Evolutionary conservation across 495 filamentous ascomycete genomes (phyloP).

Genomic region (Aspergillus diversus): DNA sequence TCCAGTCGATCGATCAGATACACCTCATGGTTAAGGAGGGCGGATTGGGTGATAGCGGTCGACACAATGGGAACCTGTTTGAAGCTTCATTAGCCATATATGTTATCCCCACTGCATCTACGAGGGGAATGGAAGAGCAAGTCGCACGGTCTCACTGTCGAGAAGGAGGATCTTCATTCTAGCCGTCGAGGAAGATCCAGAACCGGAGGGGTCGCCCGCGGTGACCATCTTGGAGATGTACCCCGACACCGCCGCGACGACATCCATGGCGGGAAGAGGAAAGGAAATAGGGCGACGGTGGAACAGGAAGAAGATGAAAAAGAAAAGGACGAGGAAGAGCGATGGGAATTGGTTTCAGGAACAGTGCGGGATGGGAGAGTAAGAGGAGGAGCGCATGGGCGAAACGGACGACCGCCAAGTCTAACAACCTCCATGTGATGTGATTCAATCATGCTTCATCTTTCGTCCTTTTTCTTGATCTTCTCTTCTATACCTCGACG

Average conservation of each 20-base stretch:
- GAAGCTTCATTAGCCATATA: conserved; percentile 9
- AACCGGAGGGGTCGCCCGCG: conserved; percentile 67
- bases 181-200: conserved; percentile 70
- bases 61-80: conserved; percentile 82
- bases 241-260: conserved; percentile 87
- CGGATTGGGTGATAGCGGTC: conserved; percentile 92
- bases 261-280: conserved; percentile 68
- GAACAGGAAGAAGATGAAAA: conserved; percentile 17
- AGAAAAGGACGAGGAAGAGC: conserved; percentile 1
- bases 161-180: conserved; percentile 99
- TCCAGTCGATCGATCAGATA: conserved; percentile 97
- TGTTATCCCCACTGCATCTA: neutral
- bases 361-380: neutral
- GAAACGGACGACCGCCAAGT: conserved; percentile 3
- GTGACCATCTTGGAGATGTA: conserved; percentile 98
- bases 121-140: conserved; percentile 19
- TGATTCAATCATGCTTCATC: conserved; percentile 2
- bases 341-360: neutral
- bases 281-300: neutral
- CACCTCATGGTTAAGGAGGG: conserved; percentile 94
- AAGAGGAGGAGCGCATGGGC: neutral
- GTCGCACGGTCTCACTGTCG: conserved; percentile 86
- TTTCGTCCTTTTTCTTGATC: neutral
- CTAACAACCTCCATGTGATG: neutral
- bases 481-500: conserved; percentile 7